These are phyloP conservation scores for Euphorbia corollata DNA, from an alignment of 441 rosid genomes.

Conservation along the genomic window DNA sequence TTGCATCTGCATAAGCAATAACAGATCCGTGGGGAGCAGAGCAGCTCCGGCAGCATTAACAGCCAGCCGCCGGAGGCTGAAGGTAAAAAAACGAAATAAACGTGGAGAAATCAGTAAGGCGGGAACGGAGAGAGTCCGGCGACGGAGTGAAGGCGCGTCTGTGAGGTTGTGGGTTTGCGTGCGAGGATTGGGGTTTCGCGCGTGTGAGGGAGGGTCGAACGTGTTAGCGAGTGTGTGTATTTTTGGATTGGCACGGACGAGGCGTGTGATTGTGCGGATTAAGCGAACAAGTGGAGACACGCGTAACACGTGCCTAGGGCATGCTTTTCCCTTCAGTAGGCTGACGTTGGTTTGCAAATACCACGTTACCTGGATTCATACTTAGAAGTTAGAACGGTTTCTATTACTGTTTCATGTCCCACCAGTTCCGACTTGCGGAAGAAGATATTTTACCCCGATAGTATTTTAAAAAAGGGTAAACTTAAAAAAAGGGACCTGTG, in stretches of 20 bases:
- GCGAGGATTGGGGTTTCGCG: conserved; percentile 55
- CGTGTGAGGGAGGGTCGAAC: conserved; percentile 57
- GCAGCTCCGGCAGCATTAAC: conserved; percentile 17
- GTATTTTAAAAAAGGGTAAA: too few relatives aligned
- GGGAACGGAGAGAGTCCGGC: conserved; percentile 26
- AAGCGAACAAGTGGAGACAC: conserved; percentile 28
- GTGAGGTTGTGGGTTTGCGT: conserved; percentile 33
- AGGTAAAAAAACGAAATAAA: neutral
- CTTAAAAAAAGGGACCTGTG: too few relatives aligned
- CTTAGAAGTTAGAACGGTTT: neutral
- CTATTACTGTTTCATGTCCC: neutral
- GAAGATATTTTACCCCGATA: neutral
- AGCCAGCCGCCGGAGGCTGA: conserved; percentile 15
- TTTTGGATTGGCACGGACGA: conserved; percentile 55
- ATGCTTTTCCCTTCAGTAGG: conserved; percentile 6
- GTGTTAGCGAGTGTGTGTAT: conserved; percentile 38
- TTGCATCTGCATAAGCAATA: neutral
- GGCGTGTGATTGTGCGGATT: conserved; percentile 41
- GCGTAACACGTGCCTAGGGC: conserved; percentile 38
- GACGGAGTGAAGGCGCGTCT: conserved; percentile 24
- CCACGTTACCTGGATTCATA: neutral
- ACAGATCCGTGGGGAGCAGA: conserved; percentile 22
- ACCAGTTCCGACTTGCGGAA: neutral
- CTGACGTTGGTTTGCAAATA: neutral
- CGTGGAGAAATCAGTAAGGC: conserved; percentile 24